Evolutionary conservation across 345 rosid species (phyloP).

Genomic region (Gossypium mustelinum): DNA sequence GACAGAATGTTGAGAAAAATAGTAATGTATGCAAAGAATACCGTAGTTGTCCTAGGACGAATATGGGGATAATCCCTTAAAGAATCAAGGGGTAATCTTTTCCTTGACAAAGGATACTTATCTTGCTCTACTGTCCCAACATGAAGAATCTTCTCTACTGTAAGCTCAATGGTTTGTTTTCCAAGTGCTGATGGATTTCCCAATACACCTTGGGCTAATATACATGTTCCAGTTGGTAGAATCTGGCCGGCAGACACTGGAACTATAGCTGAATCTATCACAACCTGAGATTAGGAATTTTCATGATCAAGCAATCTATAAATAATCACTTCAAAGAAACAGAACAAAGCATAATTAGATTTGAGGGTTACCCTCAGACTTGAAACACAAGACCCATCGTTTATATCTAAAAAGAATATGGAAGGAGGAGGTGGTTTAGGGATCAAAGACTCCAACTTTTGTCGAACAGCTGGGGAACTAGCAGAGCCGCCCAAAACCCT

Average conservation of each 20-base stretch:
- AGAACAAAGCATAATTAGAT: background rate
- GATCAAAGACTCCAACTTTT: conserved; percentile 36
- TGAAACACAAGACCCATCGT: conserved; percentile 72
- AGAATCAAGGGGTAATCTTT: conserved; percentile 59
- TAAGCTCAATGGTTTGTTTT: conserved; percentile 52
- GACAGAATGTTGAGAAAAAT: background rate
- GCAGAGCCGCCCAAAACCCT: conserved; percentile 50
- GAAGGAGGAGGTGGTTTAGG: conserved; percentile 30
- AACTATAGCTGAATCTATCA: conserved; percentile 13
- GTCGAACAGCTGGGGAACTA: conserved; percentile 30
- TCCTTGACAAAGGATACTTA: conserved; percentile 57
- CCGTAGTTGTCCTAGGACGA: conserved; percentile 84
- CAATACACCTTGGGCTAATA: conserved; percentile 66
- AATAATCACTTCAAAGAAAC: background rate
- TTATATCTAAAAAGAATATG: conserved; percentile 38
- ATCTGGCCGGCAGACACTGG: conserved; percentile 36
- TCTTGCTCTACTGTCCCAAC: conserved; percentile 64
- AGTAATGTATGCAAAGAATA: conserved; percentile 22
- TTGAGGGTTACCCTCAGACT: conserved; percentile 50
- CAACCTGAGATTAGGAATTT: too few species aligned
- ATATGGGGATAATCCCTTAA: conserved; percentile 69
- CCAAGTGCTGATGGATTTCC: conserved; percentile 21
- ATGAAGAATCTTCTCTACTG: conserved; percentile 66
- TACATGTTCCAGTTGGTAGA: conserved; percentile 58
- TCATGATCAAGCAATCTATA: too few species aligned